Evolutionary conservation across 495 filamentous ascomycete species (phyloP).

Genomic region (Daldinia caldariorum): DNA sequence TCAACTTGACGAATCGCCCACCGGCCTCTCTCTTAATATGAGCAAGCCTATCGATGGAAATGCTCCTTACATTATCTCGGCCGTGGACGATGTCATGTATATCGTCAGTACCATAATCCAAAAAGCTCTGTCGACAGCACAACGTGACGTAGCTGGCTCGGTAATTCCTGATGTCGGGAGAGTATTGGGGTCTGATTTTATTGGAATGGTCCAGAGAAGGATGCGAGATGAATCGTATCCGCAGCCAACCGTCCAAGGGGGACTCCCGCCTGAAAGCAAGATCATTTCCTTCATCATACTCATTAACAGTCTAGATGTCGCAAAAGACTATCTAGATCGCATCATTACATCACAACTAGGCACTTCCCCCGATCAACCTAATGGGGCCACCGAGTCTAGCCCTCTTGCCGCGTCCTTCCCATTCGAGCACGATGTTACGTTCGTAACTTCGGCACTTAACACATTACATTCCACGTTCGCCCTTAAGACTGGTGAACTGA

Average conservation of each 20-base stretch:
- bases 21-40: slow-evolving; percentile 77
- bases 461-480: slow-evolving; percentile 76
- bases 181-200: slow-evolving; percentile 91
- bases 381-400: slow-evolving; percentile 40
- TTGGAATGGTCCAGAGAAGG: slow-evolving; percentile 95
- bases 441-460: slow-evolving; percentile 72
- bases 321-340: slow-evolving; percentile 86
- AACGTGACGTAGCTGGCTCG: slow-evolving; percentile 74
- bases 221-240: slow-evolving; percentile 97
- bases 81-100: slow-evolving; percentile 99
- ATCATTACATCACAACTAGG: slow-evolving; percentile 76
- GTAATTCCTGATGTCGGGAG: slow-evolving; percentile 83
- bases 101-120: slow-evolving; percentile 92
- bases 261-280: slow-evolving; percentile 82
- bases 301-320: slow-evolving; percentile 93
- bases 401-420: slow-evolving; percentile 76
- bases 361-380: slow-evolving; percentile 52
- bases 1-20: slow-evolving; percentile 94
- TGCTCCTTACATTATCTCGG: slow-evolving; percentile 90
- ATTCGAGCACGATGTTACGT: slow-evolving; percentile 73
- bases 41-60: slow-evolving; percentile 73
- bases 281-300: slow-evolving; percentile 88
- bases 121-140: slow-evolving; percentile 84
- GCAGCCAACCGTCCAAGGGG: slow-evolving; percentile 75
- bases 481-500: slow-evolving; percentile 79